A percentile compares a stretch with the other conserved stretches of the same genome.
phyloP scores from a whole-genome alignment of 2,329 filamentous ascomycete genomes.

The Diaporthe sp. region DNA sequence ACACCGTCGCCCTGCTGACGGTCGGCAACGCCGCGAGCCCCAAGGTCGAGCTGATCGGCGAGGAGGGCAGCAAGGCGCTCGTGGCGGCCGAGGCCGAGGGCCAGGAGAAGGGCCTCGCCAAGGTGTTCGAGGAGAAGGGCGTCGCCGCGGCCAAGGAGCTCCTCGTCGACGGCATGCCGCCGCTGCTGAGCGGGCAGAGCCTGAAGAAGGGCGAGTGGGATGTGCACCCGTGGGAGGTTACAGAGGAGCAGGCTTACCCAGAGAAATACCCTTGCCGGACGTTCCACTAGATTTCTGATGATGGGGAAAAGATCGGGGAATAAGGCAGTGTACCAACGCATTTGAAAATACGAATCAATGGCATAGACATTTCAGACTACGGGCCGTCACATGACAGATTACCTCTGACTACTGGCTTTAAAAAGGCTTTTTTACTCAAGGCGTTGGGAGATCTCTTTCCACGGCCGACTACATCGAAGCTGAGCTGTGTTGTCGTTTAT shows the following conservation, averaged over 20 bases:
- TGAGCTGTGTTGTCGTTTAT: background rate
- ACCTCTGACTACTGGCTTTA: background rate
- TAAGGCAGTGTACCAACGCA: background rate
- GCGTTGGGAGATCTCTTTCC: background rate
- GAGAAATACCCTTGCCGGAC: slow-evolving; percentile 74
- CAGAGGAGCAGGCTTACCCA: slow-evolving; percentile 78
- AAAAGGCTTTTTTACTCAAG: background rate
- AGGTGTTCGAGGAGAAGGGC: slow-evolving; percentile 76
- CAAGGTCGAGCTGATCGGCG: slow-evolving; percentile 84
- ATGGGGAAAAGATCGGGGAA: slow-evolving; percentile 19
- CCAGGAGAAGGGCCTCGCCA: slow-evolving; percentile 77
- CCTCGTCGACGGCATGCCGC: slow-evolving; percentile 84
- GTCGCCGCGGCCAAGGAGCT: slow-evolving; percentile 67
- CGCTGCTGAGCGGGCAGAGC: slow-evolving; percentile 81
- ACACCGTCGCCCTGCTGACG: slow-evolving; percentile 86
- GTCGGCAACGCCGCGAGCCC: slow-evolving; percentile 86
- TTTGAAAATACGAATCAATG: background rate
- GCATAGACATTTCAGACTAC: slow-evolving; percentile 31
- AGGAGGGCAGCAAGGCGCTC: slow-evolving; percentile 71
- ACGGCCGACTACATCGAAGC: background rate
- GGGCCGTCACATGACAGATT: background rate
- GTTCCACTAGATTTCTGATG: slow-evolving; percentile 60
- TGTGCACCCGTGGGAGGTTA: slow-evolving; percentile 76
- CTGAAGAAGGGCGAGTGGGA: slow-evolving; percentile 66
- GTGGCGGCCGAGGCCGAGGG: slow-evolving; percentile 82